Conservation (phyloP, 73 alveolate species). For the Tetrahymena malaccensis region DNA sequence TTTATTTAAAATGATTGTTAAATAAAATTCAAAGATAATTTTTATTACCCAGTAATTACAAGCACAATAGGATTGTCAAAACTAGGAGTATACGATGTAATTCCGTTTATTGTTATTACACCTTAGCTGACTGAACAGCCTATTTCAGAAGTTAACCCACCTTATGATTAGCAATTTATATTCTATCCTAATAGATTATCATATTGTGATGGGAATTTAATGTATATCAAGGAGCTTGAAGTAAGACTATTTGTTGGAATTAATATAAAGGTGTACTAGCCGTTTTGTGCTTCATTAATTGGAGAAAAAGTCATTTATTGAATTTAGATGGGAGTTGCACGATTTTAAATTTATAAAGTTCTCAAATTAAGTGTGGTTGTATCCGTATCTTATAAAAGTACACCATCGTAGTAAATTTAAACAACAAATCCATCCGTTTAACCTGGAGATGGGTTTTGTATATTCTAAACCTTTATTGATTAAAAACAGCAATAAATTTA, state of each 20-base stretch:
- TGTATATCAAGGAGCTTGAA: not conserved
- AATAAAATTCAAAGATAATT: not conserved
- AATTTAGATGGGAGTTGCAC: conserved; percentile 5
- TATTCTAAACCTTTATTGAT: not conserved
- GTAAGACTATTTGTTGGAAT: conserved; percentile 25
- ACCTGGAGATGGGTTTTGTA: conserved; percentile 34
- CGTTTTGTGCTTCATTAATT: conserved; percentile 45
- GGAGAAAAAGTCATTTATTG: conserved; percentile 38
- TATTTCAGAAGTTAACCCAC: conserved; percentile 18
- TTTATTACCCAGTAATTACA: conserved; percentile 33
- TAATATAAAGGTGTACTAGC: conserved; percentile 30
- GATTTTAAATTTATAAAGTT: conserved; percentile 9
- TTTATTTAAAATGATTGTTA: not conserved
- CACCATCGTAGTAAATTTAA: conserved; percentile 26
- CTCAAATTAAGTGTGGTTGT: not conserved
- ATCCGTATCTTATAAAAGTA: conserved; percentile 14
- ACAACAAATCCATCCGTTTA: conserved; percentile 35
- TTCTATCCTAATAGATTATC: conserved; percentile 31
- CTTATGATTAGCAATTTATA: conserved; percentile 40
- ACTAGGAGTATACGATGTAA: conserved; percentile 27
- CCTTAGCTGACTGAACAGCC: conserved; percentile 30
- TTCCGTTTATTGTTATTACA: conserved; percentile 19
- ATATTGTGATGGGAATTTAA: conserved; percentile 38
- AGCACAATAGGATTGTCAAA: conserved; percentile 22
- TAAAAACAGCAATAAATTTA: not conserved